phyloP scores from a whole-genome alignment of 2,329 filamentous ascomycete species.

The Calonectria henricotiae region DNA sequence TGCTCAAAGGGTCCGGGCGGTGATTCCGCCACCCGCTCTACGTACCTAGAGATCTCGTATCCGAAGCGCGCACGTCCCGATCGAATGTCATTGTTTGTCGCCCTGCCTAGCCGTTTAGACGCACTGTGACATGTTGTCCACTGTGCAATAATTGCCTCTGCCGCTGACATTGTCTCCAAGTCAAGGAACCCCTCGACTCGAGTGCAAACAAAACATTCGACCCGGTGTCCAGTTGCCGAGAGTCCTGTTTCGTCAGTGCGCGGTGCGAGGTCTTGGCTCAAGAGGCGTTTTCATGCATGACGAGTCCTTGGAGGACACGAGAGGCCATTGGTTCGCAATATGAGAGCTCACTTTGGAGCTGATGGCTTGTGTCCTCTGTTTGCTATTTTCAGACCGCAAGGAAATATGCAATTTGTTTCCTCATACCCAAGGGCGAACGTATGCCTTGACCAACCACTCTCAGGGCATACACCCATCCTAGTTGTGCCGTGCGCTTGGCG shows the following conservation, averaged over 20 bases:
- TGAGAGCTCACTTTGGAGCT: slow-evolving; percentile 35
- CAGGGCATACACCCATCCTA: neutral
- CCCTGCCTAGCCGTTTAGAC: slow-evolving; percentile 4
- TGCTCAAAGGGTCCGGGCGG: neutral
- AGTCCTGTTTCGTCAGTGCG: slow-evolving; percentile 17
- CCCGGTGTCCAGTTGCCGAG: slow-evolving; percentile 12
- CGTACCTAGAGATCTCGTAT: slow-evolving; percentile 33
- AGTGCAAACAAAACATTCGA: slow-evolving; percentile 22
- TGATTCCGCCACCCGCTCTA: slow-evolving; percentile 3
- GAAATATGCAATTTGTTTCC: slow-evolving; percentile 9
- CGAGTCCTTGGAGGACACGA: slow-evolving; percentile 23
- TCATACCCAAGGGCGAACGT: neutral
- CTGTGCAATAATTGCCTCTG: slow-evolving; percentile 12
- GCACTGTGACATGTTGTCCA: slow-evolving; percentile 4
- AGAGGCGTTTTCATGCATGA: slow-evolving; percentile 30
- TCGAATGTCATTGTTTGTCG: neutral
- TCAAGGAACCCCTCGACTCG: slow-evolving; percentile 15
- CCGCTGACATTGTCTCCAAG: neutral
- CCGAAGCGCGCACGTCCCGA: slow-evolving; percentile 25
- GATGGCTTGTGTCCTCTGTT: slow-evolving; percentile 25
- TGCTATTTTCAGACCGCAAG: slow-evolving; percentile 24
- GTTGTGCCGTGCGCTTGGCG: slow-evolving; percentile 9
- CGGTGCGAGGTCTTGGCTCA: slow-evolving; percentile 17
- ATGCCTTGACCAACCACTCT: neutral
- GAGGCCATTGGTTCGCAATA: slow-evolving; percentile 25